Conservation (phyloP, 768 basidiomycete genomes). For the Boletales sp. region DNA sequence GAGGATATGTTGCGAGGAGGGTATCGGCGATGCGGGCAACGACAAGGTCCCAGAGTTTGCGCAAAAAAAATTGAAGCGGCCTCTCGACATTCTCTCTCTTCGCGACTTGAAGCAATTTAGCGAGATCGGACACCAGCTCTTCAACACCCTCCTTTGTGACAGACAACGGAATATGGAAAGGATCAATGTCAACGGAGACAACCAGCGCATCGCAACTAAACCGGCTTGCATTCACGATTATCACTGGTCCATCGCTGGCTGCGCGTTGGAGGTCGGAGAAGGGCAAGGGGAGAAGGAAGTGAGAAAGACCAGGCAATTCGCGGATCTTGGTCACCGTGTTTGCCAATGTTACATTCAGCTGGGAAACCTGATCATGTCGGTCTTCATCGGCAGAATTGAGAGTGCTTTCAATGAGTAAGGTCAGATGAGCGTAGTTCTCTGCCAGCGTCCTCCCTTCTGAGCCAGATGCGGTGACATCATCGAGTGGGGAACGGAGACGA, state of each 20-base stretch:
- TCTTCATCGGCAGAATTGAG: background rate
- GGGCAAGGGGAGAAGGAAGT: background rate
- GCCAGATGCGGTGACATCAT: background rate
- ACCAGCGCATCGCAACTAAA: background rate
- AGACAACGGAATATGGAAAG: background rate
- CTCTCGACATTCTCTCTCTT: background rate
- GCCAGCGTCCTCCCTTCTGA: background rate
- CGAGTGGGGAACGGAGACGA: conserved; percentile 6
- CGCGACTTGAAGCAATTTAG: background rate
- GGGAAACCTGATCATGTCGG: background rate
- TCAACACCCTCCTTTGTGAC: conserved; percentile 1
- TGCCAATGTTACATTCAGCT: background rate
- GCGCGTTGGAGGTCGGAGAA: too few relatives aligned
- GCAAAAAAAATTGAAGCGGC: background rate
- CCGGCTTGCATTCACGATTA: conserved; percentile 28
- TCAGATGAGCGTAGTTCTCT: background rate
- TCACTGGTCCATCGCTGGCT: conserved; percentile 14
- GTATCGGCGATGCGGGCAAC: background rate
- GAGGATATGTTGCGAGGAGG: background rate
- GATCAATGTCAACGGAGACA: background rate
- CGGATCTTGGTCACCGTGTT: background rate
- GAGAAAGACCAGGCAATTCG: background rate
- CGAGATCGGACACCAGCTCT: background rate
- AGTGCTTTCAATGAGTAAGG: too few relatives aligned
- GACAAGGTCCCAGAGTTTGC: background rate